Conservation (phyloP, 2,329 filamentous ascomycete genomes). For the Exophiala xenobiotica region DNA sequence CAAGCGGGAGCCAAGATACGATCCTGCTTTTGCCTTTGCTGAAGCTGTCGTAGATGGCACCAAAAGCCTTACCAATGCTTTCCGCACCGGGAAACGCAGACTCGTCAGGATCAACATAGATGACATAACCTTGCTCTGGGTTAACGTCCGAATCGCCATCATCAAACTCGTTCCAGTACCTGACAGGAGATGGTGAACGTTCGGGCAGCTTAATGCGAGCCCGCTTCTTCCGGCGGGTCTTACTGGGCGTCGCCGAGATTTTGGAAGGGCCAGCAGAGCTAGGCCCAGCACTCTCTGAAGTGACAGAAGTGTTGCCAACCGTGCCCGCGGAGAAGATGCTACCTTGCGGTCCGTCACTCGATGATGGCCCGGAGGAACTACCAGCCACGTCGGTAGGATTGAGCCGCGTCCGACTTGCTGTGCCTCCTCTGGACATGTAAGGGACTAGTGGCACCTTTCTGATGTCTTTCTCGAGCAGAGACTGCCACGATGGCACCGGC, state of each 20-base stretch:
- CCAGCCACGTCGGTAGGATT: slow-evolving; percentile 13
- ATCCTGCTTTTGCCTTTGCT: slow-evolving; percentile 45
- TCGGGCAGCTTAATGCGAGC: slow-evolving; percentile 26
- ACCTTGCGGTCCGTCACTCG: slow-evolving; percentile 30
- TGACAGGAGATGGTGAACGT: slow-evolving; percentile 22
- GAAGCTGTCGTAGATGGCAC: slow-evolving; percentile 52
- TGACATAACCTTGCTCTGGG: slow-evolving; percentile 63
- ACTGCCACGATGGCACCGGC: slow-evolving; percentile 49
- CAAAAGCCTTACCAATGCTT: slow-evolving; percentile 56
- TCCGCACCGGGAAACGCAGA: slow-evolving; percentile 63
- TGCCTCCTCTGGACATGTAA: slow-evolving; percentile 6
- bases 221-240: slow-evolving; percentile 19
- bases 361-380: slow-evolving; percentile 33
- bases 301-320: slow-evolving; percentile 32
- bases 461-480: slow-evolving; percentile 51
- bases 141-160: slow-evolving; percentile 65
- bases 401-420: slow-evolving; percentile 6
- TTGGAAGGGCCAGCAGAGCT: not conserved
- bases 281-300: slow-evolving; percentile 29
- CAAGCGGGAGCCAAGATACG: slow-evolving; percentile 19
- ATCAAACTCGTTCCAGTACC: slow-evolving; percentile 87
- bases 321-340: slow-evolving; percentile 31
- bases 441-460: slow-evolving; percentile 47
- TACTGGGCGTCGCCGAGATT: not conserved
- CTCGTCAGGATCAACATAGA: slow-evolving; percentile 72